Conservation (phyloP, 2,329 filamentous ascomycete genomes). For the Aureobasidium sp. region DNA sequence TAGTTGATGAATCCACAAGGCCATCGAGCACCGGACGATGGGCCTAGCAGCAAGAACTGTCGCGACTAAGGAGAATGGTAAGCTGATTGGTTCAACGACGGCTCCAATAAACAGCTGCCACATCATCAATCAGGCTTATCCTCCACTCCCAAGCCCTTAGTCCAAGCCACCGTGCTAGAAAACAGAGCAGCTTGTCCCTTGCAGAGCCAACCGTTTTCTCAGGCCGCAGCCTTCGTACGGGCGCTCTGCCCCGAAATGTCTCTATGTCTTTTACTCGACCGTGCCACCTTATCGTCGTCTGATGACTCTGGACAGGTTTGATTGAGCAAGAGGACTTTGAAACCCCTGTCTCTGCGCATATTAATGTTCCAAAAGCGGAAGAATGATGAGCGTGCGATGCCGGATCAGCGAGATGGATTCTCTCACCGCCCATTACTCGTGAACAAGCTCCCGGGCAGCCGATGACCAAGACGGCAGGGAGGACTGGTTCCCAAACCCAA, state of each 20-base stretch:
- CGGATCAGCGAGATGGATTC: conserved; percentile 9
- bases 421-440: conserved; percentile 15
- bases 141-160: conserved; percentile 9
- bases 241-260: conserved; percentile 11
- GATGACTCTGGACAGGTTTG: background rate
- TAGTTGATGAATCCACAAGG: background rate
- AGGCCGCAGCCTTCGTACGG: conserved; percentile 7
- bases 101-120: conserved; percentile 14
- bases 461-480: conserved; percentile 13
- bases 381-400: background rate
- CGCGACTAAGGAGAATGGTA: background rate
- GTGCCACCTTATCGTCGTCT: conserved; percentile 8
- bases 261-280: conserved; percentile 4
- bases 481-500: background rate
- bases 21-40: background rate
- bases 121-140: conserved; percentile 15
- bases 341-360: conserved; percentile 12
- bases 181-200: conserved; percentile 14
- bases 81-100: conserved; percentile 5
- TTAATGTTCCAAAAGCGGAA: background rate
- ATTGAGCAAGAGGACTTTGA: conserved; percentile 3
- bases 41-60: background rate
- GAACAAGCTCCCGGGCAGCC: conserved; percentile 11
- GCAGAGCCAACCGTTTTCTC: conserved; percentile 16
- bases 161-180: conserved; percentile 14